Evolutionary conservation across 768 basidiomycete genomes (phyloP).

Genomic region (Serpula lacrymans): DNA sequence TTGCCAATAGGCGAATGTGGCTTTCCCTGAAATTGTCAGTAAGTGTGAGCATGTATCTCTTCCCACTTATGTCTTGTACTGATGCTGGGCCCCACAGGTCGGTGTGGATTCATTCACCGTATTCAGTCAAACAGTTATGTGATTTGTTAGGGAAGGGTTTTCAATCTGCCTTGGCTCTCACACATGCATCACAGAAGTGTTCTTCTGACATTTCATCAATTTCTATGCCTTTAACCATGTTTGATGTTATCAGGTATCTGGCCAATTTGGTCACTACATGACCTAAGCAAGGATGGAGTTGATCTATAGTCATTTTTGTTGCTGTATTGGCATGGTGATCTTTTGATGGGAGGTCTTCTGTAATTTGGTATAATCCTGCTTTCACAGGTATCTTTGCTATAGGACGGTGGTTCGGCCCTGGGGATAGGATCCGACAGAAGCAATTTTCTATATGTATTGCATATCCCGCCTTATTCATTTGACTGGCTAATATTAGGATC

Average conservation of each 20-base stretch:
- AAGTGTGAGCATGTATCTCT: too few species aligned
- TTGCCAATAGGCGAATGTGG: too few species aligned
- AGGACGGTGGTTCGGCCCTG: background rate
- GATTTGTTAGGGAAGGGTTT: constrained; percentile 17
- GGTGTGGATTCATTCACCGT: too few species aligned
- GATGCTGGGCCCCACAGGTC: too few species aligned
- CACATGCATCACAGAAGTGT: constrained; percentile 26
- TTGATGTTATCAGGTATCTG: too few species aligned
- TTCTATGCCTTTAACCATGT: constrained; percentile 26
- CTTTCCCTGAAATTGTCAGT: too few species aligned
- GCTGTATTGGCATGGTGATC: background rate
- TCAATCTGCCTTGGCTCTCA: constrained; percentile 23
- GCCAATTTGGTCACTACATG: too few species aligned
- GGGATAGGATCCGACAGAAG: background rate
- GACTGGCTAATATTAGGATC: background rate
- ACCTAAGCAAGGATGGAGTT: background rate
- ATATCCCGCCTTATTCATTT: background rate
- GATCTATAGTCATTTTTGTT: background rate
- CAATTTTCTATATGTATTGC: background rate
- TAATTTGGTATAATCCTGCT: background rate
- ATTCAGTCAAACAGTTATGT: too few species aligned
- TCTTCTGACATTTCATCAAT: constrained; percentile 17
- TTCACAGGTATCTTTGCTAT: background rate
- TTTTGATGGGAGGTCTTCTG: too few species aligned
- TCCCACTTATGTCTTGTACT: too few species aligned